A percentile compares a stretch with the other conserved stretches of the same genome.
Evolutionary conservation across 2,329 filamentous ascomycete genomes (phyloP).

Genomic region (Westerdykella sp.): DNA sequence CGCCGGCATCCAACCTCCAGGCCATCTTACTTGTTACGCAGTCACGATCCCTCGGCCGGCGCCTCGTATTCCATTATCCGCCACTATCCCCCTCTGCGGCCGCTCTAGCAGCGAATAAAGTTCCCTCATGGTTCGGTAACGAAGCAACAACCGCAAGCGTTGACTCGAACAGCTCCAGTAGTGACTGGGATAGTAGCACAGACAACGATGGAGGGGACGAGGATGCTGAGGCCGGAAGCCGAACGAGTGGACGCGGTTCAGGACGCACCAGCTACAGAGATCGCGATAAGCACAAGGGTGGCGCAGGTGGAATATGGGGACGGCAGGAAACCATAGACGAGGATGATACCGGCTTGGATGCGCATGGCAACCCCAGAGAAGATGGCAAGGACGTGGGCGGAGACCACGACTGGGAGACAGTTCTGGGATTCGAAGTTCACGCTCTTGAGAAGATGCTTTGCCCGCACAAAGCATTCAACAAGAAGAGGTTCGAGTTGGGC

Average conservation of each 20-base stretch:
- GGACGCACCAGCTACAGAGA: constrained; percentile 25
- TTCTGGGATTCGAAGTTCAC: constrained; percentile 37
- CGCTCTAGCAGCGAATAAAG: constrained; percentile 28
- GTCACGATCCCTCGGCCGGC: constrained; percentile 34
- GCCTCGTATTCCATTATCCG: constrained; percentile 40
- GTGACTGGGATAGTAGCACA: constrained; percentile 35
- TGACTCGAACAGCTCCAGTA: constrained; percentile 28
- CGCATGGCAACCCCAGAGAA: constrained; percentile 3
- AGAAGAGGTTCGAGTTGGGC: constrained; percentile 37
- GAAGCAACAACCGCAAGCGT: constrained; percentile 32
- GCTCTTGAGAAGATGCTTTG: constrained; percentile 37
- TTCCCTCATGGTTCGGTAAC: constrained; percentile 34
- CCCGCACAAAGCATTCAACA: constrained; percentile 35
- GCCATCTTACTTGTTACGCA: constrained; percentile 38
- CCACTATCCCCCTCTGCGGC: constrained; percentile 33
- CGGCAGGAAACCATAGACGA: constrained; percentile 34
- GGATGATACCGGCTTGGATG: constrained; percentile 25
- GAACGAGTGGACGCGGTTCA: constrained; percentile 31
- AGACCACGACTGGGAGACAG: constrained; percentile 34
- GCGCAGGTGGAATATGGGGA: constrained; percentile 26
- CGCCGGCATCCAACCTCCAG: constrained; percentile 35
- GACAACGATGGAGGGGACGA: constrained; percentile 30
- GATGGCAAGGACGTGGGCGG: constrained; percentile 18
- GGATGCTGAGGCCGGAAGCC: constrained; percentile 29
- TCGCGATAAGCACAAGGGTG: constrained; percentile 16